Evolutionary conservation across 1,284 basidiomycete genomes (phyloP).

Genomic region (Anthracocystis panici-leucophaei): DNA sequence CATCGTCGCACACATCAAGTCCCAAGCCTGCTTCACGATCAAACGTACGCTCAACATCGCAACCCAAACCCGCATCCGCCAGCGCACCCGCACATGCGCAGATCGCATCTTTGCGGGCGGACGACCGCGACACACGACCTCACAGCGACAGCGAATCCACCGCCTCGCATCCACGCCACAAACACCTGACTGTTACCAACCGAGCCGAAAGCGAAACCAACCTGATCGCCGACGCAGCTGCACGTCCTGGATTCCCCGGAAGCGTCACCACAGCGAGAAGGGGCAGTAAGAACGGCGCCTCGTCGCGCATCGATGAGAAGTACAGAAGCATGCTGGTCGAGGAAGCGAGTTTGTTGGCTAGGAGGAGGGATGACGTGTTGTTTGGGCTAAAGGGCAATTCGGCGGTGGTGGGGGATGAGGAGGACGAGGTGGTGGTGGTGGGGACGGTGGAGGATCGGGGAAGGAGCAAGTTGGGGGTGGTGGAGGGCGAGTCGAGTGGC

Average conservation of each 20-base stretch:
- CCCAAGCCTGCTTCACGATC: slow-evolving; percentile 12
- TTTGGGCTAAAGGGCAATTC: slow-evolving; percentile 36
- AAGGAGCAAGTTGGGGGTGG: neutral
- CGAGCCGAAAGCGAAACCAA: slow-evolving; percentile 36
- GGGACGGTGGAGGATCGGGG: neutral
- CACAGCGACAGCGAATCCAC: slow-evolving; percentile 35
- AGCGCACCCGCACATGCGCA: slow-evolving; percentile 8
- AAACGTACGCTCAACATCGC: neutral
- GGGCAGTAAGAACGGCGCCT: slow-evolving; percentile 19
- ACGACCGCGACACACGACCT: slow-evolving; percentile 7
- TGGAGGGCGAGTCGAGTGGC: slow-evolving; percentile 12
- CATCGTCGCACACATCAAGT: slow-evolving; percentile 14
- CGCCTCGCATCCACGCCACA: neutral
- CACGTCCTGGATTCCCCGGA: slow-evolving; percentile 12
- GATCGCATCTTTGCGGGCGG: neutral
- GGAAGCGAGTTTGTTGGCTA: slow-evolving; percentile 62
- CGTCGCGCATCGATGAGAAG: slow-evolving; percentile 51
- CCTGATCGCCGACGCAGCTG: slow-evolving; percentile 12
- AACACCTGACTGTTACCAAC: neutral
- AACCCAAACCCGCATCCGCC: neutral
- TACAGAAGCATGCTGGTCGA: slow-evolving; percentile 65
- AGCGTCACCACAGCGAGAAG: slow-evolving; percentile 14
- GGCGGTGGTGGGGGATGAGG: slow-evolving; percentile 14
- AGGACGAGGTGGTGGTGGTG: slow-evolving; percentile 19
- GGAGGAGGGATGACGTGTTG: slow-evolving; percentile 66